Percentiles rank a stretch among this genome's conserved stretches.
Conservation (phyloP, 306 rosid genomes). For the Lathyrus tuberosus region DNA sequence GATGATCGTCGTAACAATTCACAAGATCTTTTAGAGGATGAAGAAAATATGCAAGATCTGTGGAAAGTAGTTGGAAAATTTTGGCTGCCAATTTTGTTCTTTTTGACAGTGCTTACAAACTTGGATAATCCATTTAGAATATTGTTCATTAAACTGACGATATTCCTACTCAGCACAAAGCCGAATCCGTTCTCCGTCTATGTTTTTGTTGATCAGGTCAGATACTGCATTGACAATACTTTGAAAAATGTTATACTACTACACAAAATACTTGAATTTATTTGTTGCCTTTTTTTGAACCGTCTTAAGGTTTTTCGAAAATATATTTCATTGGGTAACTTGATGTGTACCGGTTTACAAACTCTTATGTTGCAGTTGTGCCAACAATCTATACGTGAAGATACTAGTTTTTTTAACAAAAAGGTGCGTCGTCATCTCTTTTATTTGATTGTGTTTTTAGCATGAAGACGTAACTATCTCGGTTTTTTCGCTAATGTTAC, state of each 20-base stretch:
- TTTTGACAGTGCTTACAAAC: slow-evolving; percentile 56
- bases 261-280: slow-evolving; percentile 6
- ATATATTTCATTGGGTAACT: background rate
- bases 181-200: slow-evolving; percentile 81
- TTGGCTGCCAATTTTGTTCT: slow-evolving; percentile 68
- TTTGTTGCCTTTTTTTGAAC: background rate
- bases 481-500: background rate
- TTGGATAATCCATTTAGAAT: slow-evolving; percentile 52
- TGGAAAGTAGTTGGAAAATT: slow-evolving; percentile 58
- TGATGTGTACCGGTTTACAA: slow-evolving; percentile 28
- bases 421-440: slow-evolving; percentile 51
- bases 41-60: slow-evolving; percentile 40
- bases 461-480: background rate
- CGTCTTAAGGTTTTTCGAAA: slow-evolving; percentile 16
- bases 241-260: background rate
- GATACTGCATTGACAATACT: slow-evolving; percentile 13
- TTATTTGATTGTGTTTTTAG: slow-evolving; percentile 9
- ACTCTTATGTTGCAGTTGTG: slow-evolving; percentile 61
- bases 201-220: slow-evolving; percentile 68
- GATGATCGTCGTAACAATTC: slow-evolving; percentile 39
- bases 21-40: slow-evolving; percentile 44
- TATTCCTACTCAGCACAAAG: slow-evolving; percentile 72
- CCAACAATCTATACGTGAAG: slow-evolving; percentile 45
- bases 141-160: slow-evolving; percentile 48
- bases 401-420: slow-evolving; percentile 34